A percentile compares a stretch with the other conserved stretches of the same genome.
These are phyloP conservation scores for Leersia perrieri DNA, from an alignment of 176 grass and related monocot genomes.

Conservation along the genomic window DNA sequence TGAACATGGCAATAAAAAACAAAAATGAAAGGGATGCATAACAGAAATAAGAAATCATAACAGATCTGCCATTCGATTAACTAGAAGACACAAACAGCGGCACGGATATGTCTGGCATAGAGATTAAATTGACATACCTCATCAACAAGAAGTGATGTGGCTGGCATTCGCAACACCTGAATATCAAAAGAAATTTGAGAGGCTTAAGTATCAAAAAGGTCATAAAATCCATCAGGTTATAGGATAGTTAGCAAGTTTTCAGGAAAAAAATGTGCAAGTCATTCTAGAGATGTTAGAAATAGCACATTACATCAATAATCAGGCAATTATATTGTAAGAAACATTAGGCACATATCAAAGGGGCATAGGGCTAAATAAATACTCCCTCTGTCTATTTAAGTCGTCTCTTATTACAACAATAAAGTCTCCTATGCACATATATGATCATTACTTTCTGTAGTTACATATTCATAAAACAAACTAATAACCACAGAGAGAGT, in stretches of 20 bases:
- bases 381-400: not conserved
- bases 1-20: conserved; percentile 20
- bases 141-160: conserved; percentile 63
- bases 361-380: not conserved
- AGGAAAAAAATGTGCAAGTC: not conserved
- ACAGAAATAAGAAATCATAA: conserved; percentile 2
- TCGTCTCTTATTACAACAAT: not conserved
- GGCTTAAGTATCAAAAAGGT: not conserved
- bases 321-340: conserved; percentile 11
- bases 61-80: not conserved
- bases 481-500: not conserved
- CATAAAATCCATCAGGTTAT: not conserved
- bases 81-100: not conserved
- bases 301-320: conserved; percentile 10
- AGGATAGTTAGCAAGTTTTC: not conserved
- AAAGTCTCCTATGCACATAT: not conserved
- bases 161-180: conserved; percentile 88
- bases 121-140: conserved; percentile 47
- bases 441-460: not conserved
- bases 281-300: conserved; percentile 7
- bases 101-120: not conserved
- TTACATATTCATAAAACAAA: not conserved
- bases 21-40: not conserved
- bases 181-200: conserved; percentile 27
- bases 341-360: conserved; percentile 2